A percentile compares a stretch with the other conserved stretches of the same genome.
Evolutionary conservation across 768 basidiomycete genomes (phyloP).

Genomic region (Suillus subalutaceus): DNA sequence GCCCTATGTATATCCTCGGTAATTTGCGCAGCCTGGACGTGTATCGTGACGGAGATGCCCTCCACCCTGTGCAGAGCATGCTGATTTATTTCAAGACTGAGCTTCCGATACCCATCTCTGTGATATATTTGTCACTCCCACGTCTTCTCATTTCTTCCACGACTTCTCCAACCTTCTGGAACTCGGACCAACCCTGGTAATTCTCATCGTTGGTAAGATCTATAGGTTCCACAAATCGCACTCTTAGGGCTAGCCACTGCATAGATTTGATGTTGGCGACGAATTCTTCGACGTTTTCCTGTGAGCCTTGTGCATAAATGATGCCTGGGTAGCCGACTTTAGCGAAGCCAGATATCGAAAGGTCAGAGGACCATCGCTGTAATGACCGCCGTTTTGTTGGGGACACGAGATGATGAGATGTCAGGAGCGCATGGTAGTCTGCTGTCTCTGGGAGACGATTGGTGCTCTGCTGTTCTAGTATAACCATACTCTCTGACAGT

Average conservation of each 20-base stretch:
- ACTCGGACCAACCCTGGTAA: slow-evolving; percentile 52
- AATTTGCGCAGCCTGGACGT: background rate
- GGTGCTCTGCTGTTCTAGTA: background rate
- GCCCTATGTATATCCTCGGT: background rate
- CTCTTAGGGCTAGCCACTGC: slow-evolving; percentile 75
- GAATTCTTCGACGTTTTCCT: slow-evolving; percentile 60
- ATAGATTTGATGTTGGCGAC: slow-evolving; percentile 68
- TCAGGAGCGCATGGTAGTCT: slow-evolving; percentile 63
- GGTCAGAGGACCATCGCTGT: slow-evolving; percentile 55
- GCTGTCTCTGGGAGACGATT: background rate
- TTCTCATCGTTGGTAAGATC: slow-evolving; percentile 12
- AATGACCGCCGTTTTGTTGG: slow-evolving; percentile 61
- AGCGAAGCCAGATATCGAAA: slow-evolving; percentile 63
- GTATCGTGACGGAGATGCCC: background rate
- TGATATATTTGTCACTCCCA: slow-evolving; percentile 56
- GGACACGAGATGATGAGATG: slow-evolving; percentile 73
- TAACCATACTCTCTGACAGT: background rate
- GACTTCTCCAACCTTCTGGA: slow-evolving; percentile 70
- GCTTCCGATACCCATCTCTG: slow-evolving; percentile 69
- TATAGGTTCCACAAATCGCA: slow-evolving; percentile 61
- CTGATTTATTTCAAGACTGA: background rate
- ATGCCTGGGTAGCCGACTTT: slow-evolving; percentile 78
- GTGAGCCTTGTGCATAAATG: slow-evolving; percentile 65
- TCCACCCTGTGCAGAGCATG: background rate
- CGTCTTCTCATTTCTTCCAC: slow-evolving; percentile 65